Base-by-base conservation (phyloP, 2,329 filamentous ascomycete species). In the Aspergillus brasiliensis region DNA sequence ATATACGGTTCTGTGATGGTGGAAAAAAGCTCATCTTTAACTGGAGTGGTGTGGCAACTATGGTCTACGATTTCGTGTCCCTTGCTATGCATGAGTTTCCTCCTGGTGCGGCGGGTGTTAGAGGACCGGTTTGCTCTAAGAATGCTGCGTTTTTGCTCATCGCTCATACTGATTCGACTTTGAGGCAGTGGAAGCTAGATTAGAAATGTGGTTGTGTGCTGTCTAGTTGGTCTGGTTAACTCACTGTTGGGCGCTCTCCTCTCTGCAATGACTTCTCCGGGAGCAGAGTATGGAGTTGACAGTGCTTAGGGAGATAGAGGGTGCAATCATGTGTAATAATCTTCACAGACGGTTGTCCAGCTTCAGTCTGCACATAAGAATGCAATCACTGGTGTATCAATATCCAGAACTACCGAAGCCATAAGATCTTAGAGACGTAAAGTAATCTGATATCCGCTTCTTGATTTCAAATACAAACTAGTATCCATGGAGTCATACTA, bases 401-500 rank as follows among this genome's bases (percentile, higher is more conserved):
- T 15, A 13, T 34, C 31, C 5, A 34, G 31, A 34, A 2, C 11
- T 34, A 34, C 31, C 11, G 6, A 1, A 34, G 11, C 3, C 4
- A 34, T 34, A 6, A 34, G 11, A 34, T 5, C 0, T 34, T 13
- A 34, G 31, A 11, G 5, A 34, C 31, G 13, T 5, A 34, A 34
- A 15, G 31, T 34, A 34, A 1, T 13, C 31, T 11, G 13, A 34
- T 5, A 13, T 34, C 31, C 31, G 1, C 31, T 34, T 34, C 0
- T 34, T 5, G 10, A 13, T 11, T 23, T 23, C 19, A 11, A 44
- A 6, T 13, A 2, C 19, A 23, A 15, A 15, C 19, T 21, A 23
- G 2, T 1, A 23, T 44, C 40, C 21, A 15, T 19, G 4, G 1
- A 11, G 5, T 10, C 6, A 7, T 46, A 17, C 59, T 70, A 88